These are phyloP conservation scores for Mycena latifolia DNA, from an alignment of 768 basidiomycete species.

Conservation along the genomic window DNA sequence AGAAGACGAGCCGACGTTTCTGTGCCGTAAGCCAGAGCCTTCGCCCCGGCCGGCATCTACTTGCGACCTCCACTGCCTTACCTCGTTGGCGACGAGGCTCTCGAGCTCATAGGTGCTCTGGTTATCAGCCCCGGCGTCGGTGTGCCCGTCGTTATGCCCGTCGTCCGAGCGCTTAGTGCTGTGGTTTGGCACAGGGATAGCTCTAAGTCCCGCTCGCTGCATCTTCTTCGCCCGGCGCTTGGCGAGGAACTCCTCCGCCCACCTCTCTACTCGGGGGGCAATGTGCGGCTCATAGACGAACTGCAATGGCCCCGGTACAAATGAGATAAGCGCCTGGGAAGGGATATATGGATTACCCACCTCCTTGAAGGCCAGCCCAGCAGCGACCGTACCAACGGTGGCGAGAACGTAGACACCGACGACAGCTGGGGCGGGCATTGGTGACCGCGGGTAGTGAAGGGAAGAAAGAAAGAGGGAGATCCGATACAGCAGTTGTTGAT, in stretches of 20 bases:
- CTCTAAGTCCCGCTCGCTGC: conserved; percentile 41
- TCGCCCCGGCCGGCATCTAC: conserved; percentile 44
- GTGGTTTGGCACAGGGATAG: conserved; percentile 36
- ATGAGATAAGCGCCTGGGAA: conserved; percentile 16
- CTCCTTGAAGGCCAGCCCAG: conserved; percentile 69
- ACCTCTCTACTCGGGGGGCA: conserved; percentile 68
- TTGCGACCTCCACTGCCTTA: conserved; percentile 65
- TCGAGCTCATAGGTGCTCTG: conserved; percentile 60
- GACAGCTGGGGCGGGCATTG: conserved; percentile 52
- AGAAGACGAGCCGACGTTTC: conserved; percentile 28
- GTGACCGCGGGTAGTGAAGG: background rate
- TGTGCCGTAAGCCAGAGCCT: conserved; percentile 44
- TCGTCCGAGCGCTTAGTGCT: conserved; percentile 37
- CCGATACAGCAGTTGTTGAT: conserved; percentile 19
- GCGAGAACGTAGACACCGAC: conserved; percentile 60
- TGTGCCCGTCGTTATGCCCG: conserved; percentile 1
- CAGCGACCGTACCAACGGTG: conserved; percentile 63
- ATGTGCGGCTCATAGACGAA: conserved; percentile 80
- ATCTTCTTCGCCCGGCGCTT: conserved; percentile 42
- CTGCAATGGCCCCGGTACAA: conserved; percentile 49
- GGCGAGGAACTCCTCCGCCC: conserved; percentile 54
- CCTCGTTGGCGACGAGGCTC: conserved; percentile 62
- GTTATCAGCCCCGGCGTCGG: conserved; percentile 28
- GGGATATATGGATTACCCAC: conserved; percentile 47
- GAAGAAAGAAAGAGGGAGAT: background rate